A percentile compares a stretch with the other conserved stretches of the same genome.
These are phyloP conservation scores for Debaryomyces fabryi DNA, from an alignment of 1,139 yeast species.

Conservation along the genomic window DNA sequence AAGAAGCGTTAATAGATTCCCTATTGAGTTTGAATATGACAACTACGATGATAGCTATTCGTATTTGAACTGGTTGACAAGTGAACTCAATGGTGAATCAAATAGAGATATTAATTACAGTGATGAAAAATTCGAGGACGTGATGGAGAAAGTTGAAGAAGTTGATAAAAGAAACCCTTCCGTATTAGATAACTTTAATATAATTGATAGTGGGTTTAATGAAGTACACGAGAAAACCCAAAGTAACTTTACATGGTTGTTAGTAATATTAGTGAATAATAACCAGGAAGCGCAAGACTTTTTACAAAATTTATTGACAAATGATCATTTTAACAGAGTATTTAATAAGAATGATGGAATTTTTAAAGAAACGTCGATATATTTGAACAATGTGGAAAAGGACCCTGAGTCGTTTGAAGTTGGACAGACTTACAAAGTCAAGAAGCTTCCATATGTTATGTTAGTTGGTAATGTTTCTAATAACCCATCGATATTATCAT, in stretches of 20 bases:
- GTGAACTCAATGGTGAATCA: background rate
- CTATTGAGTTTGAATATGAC: constrained; percentile 27
- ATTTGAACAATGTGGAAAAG: constrained; percentile 37
- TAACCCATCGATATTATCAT: constrained; percentile 50
- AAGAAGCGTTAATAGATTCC: constrained; percentile 24
- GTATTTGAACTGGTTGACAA: constrained; percentile 13
- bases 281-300: constrained; percentile 30
- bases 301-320: constrained; percentile 29
- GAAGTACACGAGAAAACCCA: constrained; percentile 45
- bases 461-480: constrained; percentile 55
- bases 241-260: constrained; percentile 45
- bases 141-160: background rate
- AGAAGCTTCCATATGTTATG: constrained; percentile 47
- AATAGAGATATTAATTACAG: background rate
- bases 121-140: constrained; percentile 1
- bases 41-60: constrained; percentile 20
- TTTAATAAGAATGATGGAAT: constrained; percentile 39
- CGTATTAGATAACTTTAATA: constrained; percentile 19
- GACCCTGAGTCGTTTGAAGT: constrained; percentile 57
- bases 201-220: constrained; percentile 39
- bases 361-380: constrained; percentile 44
- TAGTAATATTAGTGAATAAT: constrained; percentile 45
- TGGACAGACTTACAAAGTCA: constrained; percentile 44
- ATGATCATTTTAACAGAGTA: constrained; percentile 31
- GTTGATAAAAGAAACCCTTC: background rate